Percentiles rank a stretch among this genome's conserved stretches.
phyloP scores from a whole-genome alignment of 2,329 filamentous ascomycete genomes.

The Fusarium sp. region DNA sequence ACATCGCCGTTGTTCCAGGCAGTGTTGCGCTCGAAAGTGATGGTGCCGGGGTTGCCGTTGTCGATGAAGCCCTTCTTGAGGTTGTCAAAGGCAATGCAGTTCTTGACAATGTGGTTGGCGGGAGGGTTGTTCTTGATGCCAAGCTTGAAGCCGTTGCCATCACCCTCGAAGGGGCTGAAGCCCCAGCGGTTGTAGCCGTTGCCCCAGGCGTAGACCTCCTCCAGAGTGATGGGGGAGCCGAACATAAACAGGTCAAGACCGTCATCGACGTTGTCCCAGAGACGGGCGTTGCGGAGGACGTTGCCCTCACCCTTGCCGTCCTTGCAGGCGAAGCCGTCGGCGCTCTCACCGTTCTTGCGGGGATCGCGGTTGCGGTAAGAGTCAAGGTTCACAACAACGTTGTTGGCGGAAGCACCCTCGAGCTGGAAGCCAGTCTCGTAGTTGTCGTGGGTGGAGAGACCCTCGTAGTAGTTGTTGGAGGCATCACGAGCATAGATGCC shows the following conservation, averaged over 20 bases:
- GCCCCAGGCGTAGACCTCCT: slow-evolving; percentile 59
- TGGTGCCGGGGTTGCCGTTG: slow-evolving; percentile 56
- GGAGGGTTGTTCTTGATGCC: slow-evolving; percentile 52
- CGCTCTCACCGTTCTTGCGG: slow-evolving; percentile 63
- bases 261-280: slow-evolving; percentile 65
- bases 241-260: slow-evolving; percentile 53
- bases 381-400: slow-evolving; percentile 57
- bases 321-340: slow-evolving; percentile 62
- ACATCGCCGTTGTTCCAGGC: slow-evolving; percentile 58
- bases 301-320: slow-evolving; percentile 60
- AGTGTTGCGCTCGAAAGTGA: slow-evolving; percentile 56
- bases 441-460: slow-evolving; percentile 52
- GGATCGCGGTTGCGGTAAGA: slow-evolving; percentile 60
- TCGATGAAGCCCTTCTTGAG: slow-evolving; percentile 60
- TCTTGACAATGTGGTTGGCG: slow-evolving; percentile 57
- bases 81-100: slow-evolving; percentile 59
- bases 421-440: slow-evolving; percentile 55
- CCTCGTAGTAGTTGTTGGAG: slow-evolving; percentile 53
- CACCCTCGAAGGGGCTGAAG: slow-evolving; percentile 56
- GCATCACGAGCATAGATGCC: slow-evolving; percentile 52
- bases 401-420: slow-evolving; percentile 49
- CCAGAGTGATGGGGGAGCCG: slow-evolving; percentile 55
- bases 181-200: slow-evolving; percentile 60
- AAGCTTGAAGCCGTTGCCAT: slow-evolving; percentile 63
- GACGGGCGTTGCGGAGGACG: slow-evolving; percentile 56